Base-by-base conservation (phyloP, 306 rosid genomes). In the Medicago ruthenica region DNA sequence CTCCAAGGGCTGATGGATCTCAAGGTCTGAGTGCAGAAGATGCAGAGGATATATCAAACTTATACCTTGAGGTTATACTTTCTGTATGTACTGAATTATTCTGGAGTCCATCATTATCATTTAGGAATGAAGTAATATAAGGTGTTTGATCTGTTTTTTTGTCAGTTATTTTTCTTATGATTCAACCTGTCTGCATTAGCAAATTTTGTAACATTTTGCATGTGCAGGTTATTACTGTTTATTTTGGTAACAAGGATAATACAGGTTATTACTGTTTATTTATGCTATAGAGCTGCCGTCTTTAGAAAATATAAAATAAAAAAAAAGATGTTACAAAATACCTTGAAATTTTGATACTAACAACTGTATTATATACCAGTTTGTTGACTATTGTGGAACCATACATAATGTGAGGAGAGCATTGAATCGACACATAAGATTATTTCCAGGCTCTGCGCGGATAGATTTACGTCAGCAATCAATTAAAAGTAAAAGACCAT, bases 311-410 rank as follows among this genome's bases (percentile, higher is more conserved):
- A 42, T 3, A 12, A n/a, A 34, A 34, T 59, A n/a, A n/a, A 60
- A 24, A 63, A 27, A 65, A 50, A 2, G 41, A 71, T 59, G 20
- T 31, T 68, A 34, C 54, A 27, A 69, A 13, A 36, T 42, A 18
- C 70, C 67, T 44, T 67, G 62, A 74, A 63, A 3, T 48, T 31
- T 73, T 73, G n/a, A 66, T 85, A 20, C 82, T 76, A 37, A 83
- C 66, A 44, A 59, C 41, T 74, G 20, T 65, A 71, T 82, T 9
- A 37, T 82, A 69, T 67, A 41, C 67, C 97, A 94, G 98, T 85
- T 81, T 86, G 88, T 91, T 59, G 96, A 94, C 80, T 89, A 75
- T 61, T 90, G 92, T 77, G 97, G 98, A 86, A 91, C 90, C 73
- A 88, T 91, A 72, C 87, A 86, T 68, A 93, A 94, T 74, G 72